Evolutionary conservation across 1,284 basidiomycete species (phyloP), one percentile per base, ranked within the genome.

Genomic region (Marasmius fiardii): DNA sequence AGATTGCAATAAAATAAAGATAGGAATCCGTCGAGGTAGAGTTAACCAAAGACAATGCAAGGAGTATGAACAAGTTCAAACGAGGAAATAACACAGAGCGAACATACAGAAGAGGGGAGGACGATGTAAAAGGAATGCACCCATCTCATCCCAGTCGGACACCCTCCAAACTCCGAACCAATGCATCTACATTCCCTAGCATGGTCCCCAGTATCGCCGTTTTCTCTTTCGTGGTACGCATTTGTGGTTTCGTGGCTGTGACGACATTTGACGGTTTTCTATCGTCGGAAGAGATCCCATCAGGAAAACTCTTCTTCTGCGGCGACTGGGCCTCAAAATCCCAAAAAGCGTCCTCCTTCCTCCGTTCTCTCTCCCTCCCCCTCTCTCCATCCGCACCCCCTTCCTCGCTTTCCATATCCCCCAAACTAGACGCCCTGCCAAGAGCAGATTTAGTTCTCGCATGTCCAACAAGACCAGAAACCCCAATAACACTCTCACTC

Each of bases 151-250:
- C 39, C 39, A 41, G n/a, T 60, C 87, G 78, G 20, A 94, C 90
- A 1, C 91, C 88, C 62, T 92, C 89, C 39, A 41, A 41, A 41
- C 39, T 41, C 39, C 39, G 11, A 3, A 95, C 90, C 8, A 94
- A 77, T 48, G 89, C 86, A 67, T 94, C 92, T 6, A 95, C 92
- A 65, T 95, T 95, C 1, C 91, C 92, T 49, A 95, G 68, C 83
- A 93, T 87, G 52, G 81, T 83, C 0, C 87, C 86, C 53, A 95
- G 67, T 43, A 92, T 70, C 66, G 85, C 82, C 71, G 90, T 93
- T 76, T 95, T 95, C 74, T 95, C 89, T 57, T 90, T 86, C 33
- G 86, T 92, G 23, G 85, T 88, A 61, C 81, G 78, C 55, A 75
- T 71, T 49, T 68, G 18, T 43, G 18, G 44, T 7, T 16, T 45